phyloP scores from a whole-genome alignment of 2,329 filamentous ascomycete species.

The Didymellaceae sp. region DNA sequence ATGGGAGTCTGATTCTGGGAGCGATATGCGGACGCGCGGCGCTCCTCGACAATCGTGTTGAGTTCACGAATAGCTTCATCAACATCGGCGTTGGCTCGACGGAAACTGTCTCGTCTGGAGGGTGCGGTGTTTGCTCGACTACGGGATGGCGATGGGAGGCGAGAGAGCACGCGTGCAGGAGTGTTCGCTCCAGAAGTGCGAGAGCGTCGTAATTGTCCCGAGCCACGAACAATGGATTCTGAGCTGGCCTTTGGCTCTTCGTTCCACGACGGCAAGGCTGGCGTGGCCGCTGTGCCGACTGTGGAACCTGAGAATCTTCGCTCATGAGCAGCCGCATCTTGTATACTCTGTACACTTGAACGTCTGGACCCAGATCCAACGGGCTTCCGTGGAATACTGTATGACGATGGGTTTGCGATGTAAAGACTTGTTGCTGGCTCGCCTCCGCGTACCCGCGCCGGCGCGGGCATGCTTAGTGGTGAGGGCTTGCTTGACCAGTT shows the following conservation, averaged over 20 bases:
- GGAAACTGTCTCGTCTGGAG: constrained; percentile 45
- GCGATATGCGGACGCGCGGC: constrained; percentile 48
- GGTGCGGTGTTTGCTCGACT: constrained; percentile 46
- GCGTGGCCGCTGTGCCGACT: constrained; percentile 31
- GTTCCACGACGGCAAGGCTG: constrained; percentile 32
- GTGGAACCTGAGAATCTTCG: constrained; percentile 31
- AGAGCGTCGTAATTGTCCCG: constrained; percentile 33
- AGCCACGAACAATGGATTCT: constrained; percentile 28
- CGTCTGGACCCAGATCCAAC: constrained; percentile 38
- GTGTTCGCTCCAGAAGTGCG: constrained; percentile 34
- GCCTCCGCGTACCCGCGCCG: constrained; percentile 42
- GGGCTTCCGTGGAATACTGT: constrained; percentile 44
- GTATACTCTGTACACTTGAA: constrained; percentile 39
- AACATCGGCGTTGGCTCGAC: constrained; percentile 48
- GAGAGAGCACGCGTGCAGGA: constrained; percentile 36
- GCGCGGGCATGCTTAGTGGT: constrained; percentile 40
- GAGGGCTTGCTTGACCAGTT: constrained; percentile 34
- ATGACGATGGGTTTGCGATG: constrained; percentile 35
- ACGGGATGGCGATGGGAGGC: constrained; percentile 43
- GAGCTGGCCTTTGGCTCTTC: constrained; percentile 32
- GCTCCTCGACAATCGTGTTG: constrained; percentile 58
- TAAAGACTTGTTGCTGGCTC: constrained; percentile 39
- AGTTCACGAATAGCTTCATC: constrained; percentile 57
- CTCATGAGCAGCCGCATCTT: constrained; percentile 27
- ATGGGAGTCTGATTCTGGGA: constrained; percentile 37